phyloP scores from a whole-genome alignment of 2,329 filamentous ascomycete genomes.

The Metarhizium anisopliae region DNA sequence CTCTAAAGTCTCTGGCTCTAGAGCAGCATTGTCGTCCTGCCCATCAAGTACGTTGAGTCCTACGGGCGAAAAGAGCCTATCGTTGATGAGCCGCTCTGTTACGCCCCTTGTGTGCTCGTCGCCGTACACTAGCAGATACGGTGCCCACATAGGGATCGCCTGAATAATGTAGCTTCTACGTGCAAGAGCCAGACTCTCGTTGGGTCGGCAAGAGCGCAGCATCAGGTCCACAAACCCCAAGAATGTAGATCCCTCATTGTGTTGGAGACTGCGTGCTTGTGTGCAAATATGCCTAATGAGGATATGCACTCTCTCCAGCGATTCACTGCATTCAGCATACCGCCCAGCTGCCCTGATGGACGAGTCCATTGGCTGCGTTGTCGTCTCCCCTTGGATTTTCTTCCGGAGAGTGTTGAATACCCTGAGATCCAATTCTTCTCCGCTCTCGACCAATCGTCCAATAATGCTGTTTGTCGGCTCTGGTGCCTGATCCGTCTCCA shows the following conservation, averaged over 20 bases:
- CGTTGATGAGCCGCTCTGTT: slow-evolving; percentile 34
- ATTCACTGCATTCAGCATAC: slow-evolving; percentile 39
- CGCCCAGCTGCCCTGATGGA: slow-evolving; percentile 48
- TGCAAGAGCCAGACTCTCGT: slow-evolving; percentile 13
- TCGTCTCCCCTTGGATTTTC: slow-evolving; percentile 39
- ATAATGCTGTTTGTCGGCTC: slow-evolving; percentile 47
- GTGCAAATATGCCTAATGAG: slow-evolving; percentile 34
- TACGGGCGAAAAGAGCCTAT: slow-evolving; percentile 30
- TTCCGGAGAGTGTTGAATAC: slow-evolving; percentile 45
- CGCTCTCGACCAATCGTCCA: slow-evolving; percentile 43
- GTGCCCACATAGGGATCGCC: slow-evolving; percentile 37
- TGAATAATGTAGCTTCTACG: slow-evolving; percentile 15
- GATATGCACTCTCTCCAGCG: slow-evolving; percentile 21
- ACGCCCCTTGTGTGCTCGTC: slow-evolving; percentile 32
- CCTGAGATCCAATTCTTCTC: slow-evolving; percentile 38
- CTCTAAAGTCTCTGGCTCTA: slow-evolving; percentile 5
- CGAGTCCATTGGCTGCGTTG: slow-evolving; percentile 36
- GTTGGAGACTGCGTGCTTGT: slow-evolving; percentile 35
- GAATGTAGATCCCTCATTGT: slow-evolving; percentile 39
- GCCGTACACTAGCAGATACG: slow-evolving; percentile 38
- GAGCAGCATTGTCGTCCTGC: background rate
- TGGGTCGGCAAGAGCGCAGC: slow-evolving; percentile 18
- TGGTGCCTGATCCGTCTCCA: slow-evolving; percentile 51
- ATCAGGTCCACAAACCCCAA: slow-evolving; percentile 32
- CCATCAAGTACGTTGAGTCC: slow-evolving; percentile 11